phyloP scores from a whole-genome alignment of 2,329 filamentous ascomycete species.

The Colletotrichum sp. region DNA sequence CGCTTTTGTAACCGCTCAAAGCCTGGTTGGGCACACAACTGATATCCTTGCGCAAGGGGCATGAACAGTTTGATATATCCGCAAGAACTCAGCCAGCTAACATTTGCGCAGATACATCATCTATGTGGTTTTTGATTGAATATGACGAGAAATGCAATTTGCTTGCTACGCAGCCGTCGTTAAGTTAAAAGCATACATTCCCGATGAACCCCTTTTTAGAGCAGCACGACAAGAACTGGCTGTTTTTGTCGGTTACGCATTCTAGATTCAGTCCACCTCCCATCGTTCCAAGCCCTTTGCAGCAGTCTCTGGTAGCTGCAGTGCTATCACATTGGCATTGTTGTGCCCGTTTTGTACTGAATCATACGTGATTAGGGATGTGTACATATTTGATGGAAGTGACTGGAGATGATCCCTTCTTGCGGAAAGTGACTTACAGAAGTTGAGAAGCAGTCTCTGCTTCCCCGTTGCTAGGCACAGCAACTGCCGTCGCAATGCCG shows the following conservation, averaged over 20 bases:
- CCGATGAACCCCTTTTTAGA: background rate
- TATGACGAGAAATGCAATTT: fast-evolving
- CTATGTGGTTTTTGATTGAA: background rate
- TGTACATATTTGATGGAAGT: fast-evolving
- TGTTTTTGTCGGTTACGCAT: background rate
- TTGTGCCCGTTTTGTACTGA: background rate
- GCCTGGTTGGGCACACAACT: background rate
- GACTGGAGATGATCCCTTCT: background rate
- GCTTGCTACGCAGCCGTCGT: background rate
- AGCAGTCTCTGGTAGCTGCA: background rate
- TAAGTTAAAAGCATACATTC: background rate
- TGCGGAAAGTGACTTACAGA: background rate
- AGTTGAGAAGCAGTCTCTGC: background rate
- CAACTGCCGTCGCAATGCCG: background rate
- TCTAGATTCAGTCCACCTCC: background rate
- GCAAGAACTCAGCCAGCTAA: background rate
- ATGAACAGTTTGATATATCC: background rate
- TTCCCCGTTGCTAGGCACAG: background rate
- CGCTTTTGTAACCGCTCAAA: background rate
- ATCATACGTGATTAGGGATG: background rate
- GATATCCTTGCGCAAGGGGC: background rate
- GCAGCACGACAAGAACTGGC: background rate
- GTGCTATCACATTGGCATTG: background rate
- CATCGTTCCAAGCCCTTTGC: background rate
- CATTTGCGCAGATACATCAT: background rate